These are phyloP conservation scores for Yarrowia sp. DNA, from an alignment of 805 yeast species.

Conservation along the genomic window DNA sequence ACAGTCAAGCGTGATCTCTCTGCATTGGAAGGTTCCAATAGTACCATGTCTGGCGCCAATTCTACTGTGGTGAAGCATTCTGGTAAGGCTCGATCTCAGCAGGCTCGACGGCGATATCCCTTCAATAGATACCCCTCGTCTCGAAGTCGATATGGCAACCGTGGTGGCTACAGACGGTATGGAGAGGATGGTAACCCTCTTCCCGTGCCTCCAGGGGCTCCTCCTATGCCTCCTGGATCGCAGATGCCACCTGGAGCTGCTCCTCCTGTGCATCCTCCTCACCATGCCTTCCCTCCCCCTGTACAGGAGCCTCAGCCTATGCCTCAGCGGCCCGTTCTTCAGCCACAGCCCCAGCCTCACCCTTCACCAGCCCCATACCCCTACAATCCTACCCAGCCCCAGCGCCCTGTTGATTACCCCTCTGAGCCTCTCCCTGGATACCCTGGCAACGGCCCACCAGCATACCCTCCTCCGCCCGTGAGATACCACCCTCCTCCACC, in stretches of 20 bases:
- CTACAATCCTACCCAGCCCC: slow-evolving; percentile 20
- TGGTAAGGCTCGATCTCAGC: slow-evolving; percentile 17
- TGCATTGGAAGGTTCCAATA: background rate
- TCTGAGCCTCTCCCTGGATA: slow-evolving; percentile 28
- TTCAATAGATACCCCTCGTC: slow-evolving; percentile 3
- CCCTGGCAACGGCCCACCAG: slow-evolving; percentile 19
- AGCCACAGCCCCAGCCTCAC: slow-evolving; percentile 2
- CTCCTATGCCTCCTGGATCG: slow-evolving; percentile 1
- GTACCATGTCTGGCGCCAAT: background rate
- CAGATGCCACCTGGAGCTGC: background rate
- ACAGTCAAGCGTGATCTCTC: slow-evolving; percentile 32
- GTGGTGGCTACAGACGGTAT: slow-evolving; percentile 26
- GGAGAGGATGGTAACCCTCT: slow-evolving; percentile 17
- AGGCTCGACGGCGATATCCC: slow-evolving; percentile 12
- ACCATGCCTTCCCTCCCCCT: slow-evolving; percentile 1
- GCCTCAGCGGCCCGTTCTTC: slow-evolving; percentile 4
- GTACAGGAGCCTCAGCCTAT: background rate
- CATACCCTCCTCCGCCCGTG: slow-evolving; percentile 24
- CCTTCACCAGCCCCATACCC: slow-evolving; percentile 12
- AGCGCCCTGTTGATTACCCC: slow-evolving; percentile 28
- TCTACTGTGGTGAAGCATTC: background rate
- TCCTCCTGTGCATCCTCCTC: background rate
- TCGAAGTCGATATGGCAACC: slow-evolving; percentile 7
- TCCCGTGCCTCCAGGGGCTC: background rate
- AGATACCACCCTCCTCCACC: slow-evolving; percentile 34